phyloP scores from a whole-genome alignment of 2,329 filamentous ascomycete genomes.

The Trichoderma cornu-damae region DNA sequence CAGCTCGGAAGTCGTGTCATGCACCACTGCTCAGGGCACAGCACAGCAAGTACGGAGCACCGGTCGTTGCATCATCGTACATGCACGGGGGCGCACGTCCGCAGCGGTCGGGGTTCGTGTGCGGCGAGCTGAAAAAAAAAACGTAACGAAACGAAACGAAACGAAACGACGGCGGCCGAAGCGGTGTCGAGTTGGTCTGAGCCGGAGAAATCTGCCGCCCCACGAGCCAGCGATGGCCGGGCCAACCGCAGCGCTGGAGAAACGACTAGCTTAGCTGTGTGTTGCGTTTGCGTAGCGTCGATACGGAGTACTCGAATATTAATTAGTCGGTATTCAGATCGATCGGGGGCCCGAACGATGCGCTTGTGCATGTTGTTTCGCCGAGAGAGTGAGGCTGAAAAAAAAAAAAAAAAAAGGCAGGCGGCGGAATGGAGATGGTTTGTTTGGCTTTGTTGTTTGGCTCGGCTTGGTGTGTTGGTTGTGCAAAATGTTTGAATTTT shows the following conservation, averaged over 20 bases:
- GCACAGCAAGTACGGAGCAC: not conserved
- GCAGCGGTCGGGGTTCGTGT: conserved; percentile 6
- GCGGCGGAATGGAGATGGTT: too few relatives aligned
- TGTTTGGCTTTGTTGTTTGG: too few relatives aligned
- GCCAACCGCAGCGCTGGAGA: conserved; percentile 1
- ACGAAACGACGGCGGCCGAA: not conserved
- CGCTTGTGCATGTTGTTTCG: conserved; percentile 12
- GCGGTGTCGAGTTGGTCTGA: not conserved
- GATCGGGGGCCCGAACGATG: conserved; percentile 7
- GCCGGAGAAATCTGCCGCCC: conserved; percentile 6
- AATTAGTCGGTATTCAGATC: conserved; percentile 9
- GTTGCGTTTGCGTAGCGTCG: conserved; percentile 5
- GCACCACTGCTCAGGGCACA: too few relatives aligned
- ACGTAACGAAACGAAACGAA: too few relatives aligned
- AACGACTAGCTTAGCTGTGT: not conserved
- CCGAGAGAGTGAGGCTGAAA: conserved; percentile 6
- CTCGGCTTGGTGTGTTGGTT: not conserved
- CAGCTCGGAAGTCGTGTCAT: too few relatives aligned
- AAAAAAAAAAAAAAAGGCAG: too few relatives aligned
- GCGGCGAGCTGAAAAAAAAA: conserved; percentile 18
- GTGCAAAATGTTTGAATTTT: too few relatives aligned
- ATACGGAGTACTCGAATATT: too few relatives aligned
- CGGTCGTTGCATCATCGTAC: not conserved
- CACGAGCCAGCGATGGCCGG: not conserved
- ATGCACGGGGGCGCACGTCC: not conserved